Base-by-base conservation (phyloP, 1,139 yeast species). In the Nakaseomyces delphensis region DNA sequence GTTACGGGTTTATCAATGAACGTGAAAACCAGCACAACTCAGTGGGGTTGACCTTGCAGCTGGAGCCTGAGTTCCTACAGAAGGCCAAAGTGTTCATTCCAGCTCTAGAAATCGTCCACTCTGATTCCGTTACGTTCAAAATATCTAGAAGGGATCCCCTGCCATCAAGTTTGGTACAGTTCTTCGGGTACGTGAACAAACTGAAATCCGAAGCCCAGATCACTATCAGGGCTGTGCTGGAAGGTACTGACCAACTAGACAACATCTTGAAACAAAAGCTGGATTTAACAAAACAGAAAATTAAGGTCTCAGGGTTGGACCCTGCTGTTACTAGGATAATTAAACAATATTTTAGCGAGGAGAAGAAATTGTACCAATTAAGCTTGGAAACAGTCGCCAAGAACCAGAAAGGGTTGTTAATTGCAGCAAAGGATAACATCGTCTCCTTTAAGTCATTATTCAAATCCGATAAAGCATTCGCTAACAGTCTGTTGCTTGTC, bases 1-100 rank as follows among this genome's bases (percentile, higher is more conserved):
- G 69, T 0, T 74, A 73, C 48, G 96, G 96, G 0, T 86, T 86
- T 60, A 73, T 79, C 16, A 48, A 79, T 6, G 72, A 72, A 19
- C 67, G 71, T 36, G 80, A 80, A 49, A 62, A 64, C 27, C 57
- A 61, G 1, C 73, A 75, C 38, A 95, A 87, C 52, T 64, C 73
- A 1, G 74, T 83, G 2, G 79, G 84, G 2, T 64, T 77, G 43
- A 75, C 73, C 51, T 67, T 77, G 51, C 77, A 67, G 54, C 60
- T 72, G n/a, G 75, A 76, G 0, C 39, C 52, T 3, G 62, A 52
- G n/a, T 41, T 48, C 3, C 45, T 38, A 4, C 15, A 28, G 4
- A 4, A 15, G 3, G 33, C 45, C 7, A 46, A 50, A 13, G 19
- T 28, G 7, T 20, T 28, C 27, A 9, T 28, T 7, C 18, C 25